Conservation (phyloP, 1,284 basidiomycete species). For the Polyporus tsugae region DNA sequence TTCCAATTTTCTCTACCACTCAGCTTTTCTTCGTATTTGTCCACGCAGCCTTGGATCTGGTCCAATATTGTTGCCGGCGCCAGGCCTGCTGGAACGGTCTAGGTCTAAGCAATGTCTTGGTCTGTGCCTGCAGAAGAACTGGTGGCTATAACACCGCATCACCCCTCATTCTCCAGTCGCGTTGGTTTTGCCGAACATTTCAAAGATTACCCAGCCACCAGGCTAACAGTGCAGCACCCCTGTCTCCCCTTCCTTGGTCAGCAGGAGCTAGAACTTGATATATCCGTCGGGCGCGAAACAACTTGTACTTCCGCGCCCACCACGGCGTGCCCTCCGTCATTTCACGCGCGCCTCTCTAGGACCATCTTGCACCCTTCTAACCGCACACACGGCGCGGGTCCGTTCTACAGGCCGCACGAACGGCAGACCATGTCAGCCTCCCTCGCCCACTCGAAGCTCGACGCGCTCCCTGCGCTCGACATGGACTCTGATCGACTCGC, state of each 20-base stretch:
- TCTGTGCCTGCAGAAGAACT: background rate
- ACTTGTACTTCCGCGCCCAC: background rate
- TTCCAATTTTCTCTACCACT: background rate
- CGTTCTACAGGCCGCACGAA: conserved; percentile 3
- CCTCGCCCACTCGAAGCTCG: conserved; percentile 21
- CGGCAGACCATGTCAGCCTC: conserved; percentile 11
- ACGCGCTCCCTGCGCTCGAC: conserved; percentile 29
- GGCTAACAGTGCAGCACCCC: background rate
- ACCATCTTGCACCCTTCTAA: conserved; percentile 5
- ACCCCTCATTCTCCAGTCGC: background rate
- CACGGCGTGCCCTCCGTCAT: background rate
- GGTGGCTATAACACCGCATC: background rate
- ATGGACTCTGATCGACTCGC: conserved; percentile 41
- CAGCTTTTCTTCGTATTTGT: background rate
- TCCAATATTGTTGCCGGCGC: background rate
- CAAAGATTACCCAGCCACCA: background rate
- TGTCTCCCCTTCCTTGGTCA: conserved; percentile 3
- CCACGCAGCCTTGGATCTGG: background rate
- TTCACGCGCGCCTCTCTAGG: background rate
- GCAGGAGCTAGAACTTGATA: background rate
- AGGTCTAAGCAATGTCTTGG: conserved; percentile 1
- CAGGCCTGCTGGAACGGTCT: background rate
- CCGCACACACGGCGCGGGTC: conserved; percentile 5
- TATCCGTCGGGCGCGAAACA: background rate
- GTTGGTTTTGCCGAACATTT: background rate